A percentile compares a stretch with the other conserved stretches of the same genome.
These are phyloP conservation scores for Hanseniaspora lindneri DNA, from an alignment of 805 yeast genomes.

Conservation along the genomic window DNA sequence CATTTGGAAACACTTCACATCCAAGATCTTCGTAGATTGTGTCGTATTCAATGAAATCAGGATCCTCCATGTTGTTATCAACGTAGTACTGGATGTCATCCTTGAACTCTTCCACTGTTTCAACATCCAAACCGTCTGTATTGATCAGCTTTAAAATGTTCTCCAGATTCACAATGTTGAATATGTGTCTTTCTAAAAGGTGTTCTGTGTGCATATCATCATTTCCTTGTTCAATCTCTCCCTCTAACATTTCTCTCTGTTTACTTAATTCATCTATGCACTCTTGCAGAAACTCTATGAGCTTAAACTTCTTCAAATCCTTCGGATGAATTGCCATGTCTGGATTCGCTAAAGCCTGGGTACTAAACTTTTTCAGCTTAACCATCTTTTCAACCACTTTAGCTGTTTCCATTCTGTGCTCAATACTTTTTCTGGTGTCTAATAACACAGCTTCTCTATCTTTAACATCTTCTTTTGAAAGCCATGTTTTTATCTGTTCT, in stretches of 20 bases:
- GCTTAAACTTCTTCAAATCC: constrained; percentile 66
- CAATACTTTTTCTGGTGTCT: constrained; percentile 63
- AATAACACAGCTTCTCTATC: constrained; percentile 64
- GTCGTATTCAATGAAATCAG: constrained; percentile 86
- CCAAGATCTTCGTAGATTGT: constrained; percentile 81
- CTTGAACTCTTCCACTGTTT: constrained; percentile 58
- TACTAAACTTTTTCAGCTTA: constrained; percentile 87
- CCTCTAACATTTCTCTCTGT: constrained; percentile 70
- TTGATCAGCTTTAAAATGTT: constrained; percentile 63
- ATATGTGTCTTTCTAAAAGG: constrained; percentile 50
- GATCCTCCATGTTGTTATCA: constrained; percentile 75
- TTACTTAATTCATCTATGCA: constrained; percentile 68
- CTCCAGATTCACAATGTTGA: constrained; percentile 71
- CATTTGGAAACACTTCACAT: constrained; percentile 37
- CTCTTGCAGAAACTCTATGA: constrained; percentile 53
- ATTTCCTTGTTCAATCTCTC: constrained; percentile 50
- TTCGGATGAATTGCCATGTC: constrained; percentile 56
- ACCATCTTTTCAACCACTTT: constrained; percentile 86
- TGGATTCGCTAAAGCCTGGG: constrained; percentile 76
- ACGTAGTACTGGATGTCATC: constrained; percentile 90
- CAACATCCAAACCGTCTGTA: constrained; percentile 69
- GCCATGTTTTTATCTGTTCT: constrained; percentile 93
- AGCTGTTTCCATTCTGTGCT: constrained; percentile 84
- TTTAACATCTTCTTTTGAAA: constrained; percentile 80
- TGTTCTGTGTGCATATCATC: constrained; percentile 24